These are phyloP conservation scores for Amanita pallidorosea DNA, from an alignment of 768 basidiomycete species.

Conservation along the genomic window DNA sequence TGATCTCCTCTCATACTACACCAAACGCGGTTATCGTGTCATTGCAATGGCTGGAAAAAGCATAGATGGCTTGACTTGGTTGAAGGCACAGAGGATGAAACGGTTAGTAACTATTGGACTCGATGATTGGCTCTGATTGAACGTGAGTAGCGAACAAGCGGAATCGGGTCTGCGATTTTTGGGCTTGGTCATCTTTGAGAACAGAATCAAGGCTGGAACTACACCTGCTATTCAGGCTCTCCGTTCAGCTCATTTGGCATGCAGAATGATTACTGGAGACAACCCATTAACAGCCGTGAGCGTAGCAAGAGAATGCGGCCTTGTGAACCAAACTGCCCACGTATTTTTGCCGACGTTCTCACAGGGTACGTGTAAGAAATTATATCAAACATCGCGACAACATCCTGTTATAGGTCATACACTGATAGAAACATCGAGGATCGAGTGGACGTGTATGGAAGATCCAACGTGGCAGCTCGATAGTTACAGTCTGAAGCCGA, in stretches of 20 bases:
- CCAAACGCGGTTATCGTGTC: slow-evolving; percentile 91
- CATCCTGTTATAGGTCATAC: slow-evolving; percentile 35
- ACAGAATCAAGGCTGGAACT: slow-evolving; percentile 90
- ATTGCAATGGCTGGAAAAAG: slow-evolving; percentile 98
- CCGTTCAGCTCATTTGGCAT: slow-evolving; percentile 82
- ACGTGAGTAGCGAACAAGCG: slow-evolving; percentile 69
- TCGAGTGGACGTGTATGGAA: slow-evolving; percentile 92
- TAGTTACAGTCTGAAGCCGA: slow-evolving; percentile 76
- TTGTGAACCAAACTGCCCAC: slow-evolving; percentile 82
- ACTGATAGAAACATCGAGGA: slow-evolving; percentile 39
- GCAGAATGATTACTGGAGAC: slow-evolving; percentile 97
- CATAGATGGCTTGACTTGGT: slow-evolving; percentile 88
- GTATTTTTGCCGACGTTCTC: slow-evolving; percentile 79
- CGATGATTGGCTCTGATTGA: not conserved
- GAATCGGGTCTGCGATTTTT: slow-evolving; percentile 86
- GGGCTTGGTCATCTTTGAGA: slow-evolving; percentile 95
- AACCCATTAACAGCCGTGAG: slow-evolving; percentile 95
- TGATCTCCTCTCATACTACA: slow-evolving; percentile 93
- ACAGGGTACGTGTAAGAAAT: slow-evolving; percentile 36
- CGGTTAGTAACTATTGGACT: slow-evolving; percentile 36
- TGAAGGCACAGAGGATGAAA: slow-evolving; percentile 95
- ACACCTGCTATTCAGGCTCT: slow-evolving; percentile 83
- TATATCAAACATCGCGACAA: not conserved
- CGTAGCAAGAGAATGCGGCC: slow-evolving; percentile 86
- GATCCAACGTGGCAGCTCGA: slow-evolving; percentile 80